Conservation (phyloP, 805 yeast genomes). For the Monosporozyma siamensis region DNA sequence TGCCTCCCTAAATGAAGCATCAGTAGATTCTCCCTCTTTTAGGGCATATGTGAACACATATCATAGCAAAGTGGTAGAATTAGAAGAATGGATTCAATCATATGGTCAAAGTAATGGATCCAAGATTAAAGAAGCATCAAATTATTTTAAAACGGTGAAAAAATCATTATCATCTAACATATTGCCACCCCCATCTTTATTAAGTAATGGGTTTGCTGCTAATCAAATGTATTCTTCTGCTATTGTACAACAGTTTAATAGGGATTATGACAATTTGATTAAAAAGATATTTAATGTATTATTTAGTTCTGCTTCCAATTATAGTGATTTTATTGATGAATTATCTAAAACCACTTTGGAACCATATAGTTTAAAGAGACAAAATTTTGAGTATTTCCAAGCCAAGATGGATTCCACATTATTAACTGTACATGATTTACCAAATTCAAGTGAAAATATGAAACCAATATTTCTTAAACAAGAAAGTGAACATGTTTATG, state of each 20-base stretch:
- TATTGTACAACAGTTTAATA: constrained; percentile 13
- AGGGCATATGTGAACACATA: constrained; percentile 63
- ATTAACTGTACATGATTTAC: constrained; percentile 41
- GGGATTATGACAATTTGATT: constrained; percentile 13
- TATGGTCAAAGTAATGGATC: constrained; percentile 34
- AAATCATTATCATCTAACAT: constrained; percentile 39
- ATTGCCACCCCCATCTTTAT: constrained; percentile 37
- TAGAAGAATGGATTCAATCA: constrained; percentile 59
- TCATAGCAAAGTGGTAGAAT: constrained; percentile 46
- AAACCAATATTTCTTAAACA: constrained; percentile 52
- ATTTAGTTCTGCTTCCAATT: constrained; percentile 10
- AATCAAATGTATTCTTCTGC: constrained; percentile 59
- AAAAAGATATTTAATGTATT: constrained; percentile 10
- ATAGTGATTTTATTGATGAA: constrained; percentile 9
- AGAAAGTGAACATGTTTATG: constrained; percentile 66
- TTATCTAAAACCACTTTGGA: constrained; percentile 34
- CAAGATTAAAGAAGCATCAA: constrained; percentile 34
- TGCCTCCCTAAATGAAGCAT: constrained; percentile 15
- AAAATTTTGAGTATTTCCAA: constrained; percentile 53
- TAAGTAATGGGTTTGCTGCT: constrained; percentile 47
- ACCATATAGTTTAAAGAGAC: constrained; percentile 46
- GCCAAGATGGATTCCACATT: constrained; percentile 53
- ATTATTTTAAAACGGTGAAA: constrained; percentile 39
- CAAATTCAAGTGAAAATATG: constrained; percentile 33
- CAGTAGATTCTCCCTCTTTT: constrained; percentile 61